Evolutionary conservation across 2,329 filamentous ascomycete genomes (phyloP), one percentile per base, ranked within the genome.

Genomic region (Fusarium sulawesiense): DNA sequence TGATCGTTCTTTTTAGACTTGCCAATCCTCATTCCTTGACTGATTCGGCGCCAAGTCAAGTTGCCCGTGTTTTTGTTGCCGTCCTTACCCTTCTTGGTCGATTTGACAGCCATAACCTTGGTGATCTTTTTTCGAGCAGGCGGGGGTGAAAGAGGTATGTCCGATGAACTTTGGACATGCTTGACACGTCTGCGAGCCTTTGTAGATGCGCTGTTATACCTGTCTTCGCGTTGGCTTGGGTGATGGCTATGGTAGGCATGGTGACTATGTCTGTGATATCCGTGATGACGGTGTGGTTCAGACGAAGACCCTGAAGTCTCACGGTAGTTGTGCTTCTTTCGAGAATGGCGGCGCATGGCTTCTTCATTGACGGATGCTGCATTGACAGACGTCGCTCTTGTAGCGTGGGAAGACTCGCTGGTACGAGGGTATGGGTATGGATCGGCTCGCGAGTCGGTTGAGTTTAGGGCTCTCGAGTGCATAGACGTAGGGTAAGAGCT

Each of bases 401-500:
- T 56, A 20, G 58, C 62, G 8, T 49, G 41, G 7, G 66, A 70
- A 18, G 66, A 70, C 42, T 70, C 66, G 7, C 61, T 58, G 8
- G 61, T 58, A 37, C 61, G 66, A 6, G 21, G 18, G 47, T 60
- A 37, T 3, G 46, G 54, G n/a, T 27, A 18, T 9, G 47, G 56
- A 32, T 55, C 49, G 34, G 30, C 11, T 23, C 50, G 55, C 7
- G 55, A 41, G 34, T 69, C 66, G 29, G 40, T 66, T 10, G 60
- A 69, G 29, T 56, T 49, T 10, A 41, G 61, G 30, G 30, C 44
- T 11, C 12, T 42, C 3, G 55, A 56, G 29, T 46, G 21, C 16
- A 41, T 30, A 4, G 66, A 68, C 2, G 40, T 27, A 20, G 60
- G 44, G 13, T 51, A 56, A 25, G 40, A 51, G 4, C 14, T 58